Base-by-base conservation (phyloP, 2,329 filamentous ascomycete species). In the Chrysoporthe cubensis region DNA sequence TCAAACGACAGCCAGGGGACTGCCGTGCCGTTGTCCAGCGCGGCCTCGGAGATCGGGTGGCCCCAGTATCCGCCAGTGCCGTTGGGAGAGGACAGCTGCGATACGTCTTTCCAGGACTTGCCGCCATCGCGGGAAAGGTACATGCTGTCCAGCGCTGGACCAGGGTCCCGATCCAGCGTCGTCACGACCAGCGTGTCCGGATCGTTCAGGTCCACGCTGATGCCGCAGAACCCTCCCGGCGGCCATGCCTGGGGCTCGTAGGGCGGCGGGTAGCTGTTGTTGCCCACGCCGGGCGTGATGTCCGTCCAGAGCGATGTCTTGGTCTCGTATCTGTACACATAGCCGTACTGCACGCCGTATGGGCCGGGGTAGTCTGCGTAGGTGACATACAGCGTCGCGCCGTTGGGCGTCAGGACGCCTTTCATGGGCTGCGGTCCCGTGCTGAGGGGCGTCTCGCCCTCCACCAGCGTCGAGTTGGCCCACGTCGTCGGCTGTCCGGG, bases 401-500 rank as follows among this genome's bases (percentile, higher is more conserved):
- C 64, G 56, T 66, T 13, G 7, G 46, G 21, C 0, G 57, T 61
- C 14, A 66, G 4, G 6, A 56, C 46, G n/a, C n/a, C 64, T 32
- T 66, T 66, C 64, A 66, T 66, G 13, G 64, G 64, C 37, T 66
- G 64, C 4, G 64, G 64, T 13, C 64, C 64, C n/a, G 21, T 54
- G 57, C 64, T 66, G 6, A 52, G 37, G 14, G 64, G 57, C 6
- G 46, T 11, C 16, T 66, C 16, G 16, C 57, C 64, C 8, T 37
- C 57, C 11, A 54, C 46, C 2, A 62, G 58, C 2, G 64, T 62
- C 34, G 46, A 7, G 48, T 56, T 66, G 2, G 43, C 48, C 64
- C 64, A 66, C 21, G 46, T 56, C 16, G 57, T 66, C 13, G 64
- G 64, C 42, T 66, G 64, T 1, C 57, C 57, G 1, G 64, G 64